These are phyloP conservation scores for Wickerhamomyces sp. DNA, from an alignment of 1,139 yeast genomes.

Conservation along the genomic window DNA sequence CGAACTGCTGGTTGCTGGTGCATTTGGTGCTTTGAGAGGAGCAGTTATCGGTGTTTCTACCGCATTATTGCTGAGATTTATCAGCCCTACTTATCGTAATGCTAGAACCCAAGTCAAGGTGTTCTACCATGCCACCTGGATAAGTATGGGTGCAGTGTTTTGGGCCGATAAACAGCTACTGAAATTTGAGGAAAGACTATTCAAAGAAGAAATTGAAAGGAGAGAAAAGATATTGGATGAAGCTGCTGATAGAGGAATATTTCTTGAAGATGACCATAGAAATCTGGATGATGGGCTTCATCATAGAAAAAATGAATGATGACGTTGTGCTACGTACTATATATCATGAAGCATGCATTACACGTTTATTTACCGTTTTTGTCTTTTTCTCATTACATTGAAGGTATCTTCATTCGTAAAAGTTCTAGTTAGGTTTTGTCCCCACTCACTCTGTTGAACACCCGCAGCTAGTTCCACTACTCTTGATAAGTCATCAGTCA, in stretches of 20 bases:
- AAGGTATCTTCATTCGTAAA: constrained; percentile 18
- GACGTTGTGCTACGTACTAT: not conserved
- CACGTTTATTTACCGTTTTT: not conserved
- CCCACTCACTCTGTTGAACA: constrained; percentile 23
- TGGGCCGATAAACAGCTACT: constrained; percentile 35
- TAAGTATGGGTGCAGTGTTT: constrained; percentile 34
- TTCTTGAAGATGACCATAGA: constrained; percentile 29
- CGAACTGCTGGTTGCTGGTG: constrained; percentile 31
- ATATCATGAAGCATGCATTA: not conserved
- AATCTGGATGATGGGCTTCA: constrained; percentile 8
- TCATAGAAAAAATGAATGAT: constrained; percentile 1
- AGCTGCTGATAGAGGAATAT: constrained; percentile 39
- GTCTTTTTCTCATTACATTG: constrained; percentile 5
- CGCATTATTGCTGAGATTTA: constrained; percentile 28
- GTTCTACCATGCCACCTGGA: constrained; percentile 36
- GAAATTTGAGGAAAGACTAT: constrained; percentile 29
- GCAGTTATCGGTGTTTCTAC: constrained; percentile 31
- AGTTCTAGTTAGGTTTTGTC: constrained; percentile 10
- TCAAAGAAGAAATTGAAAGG: constrained; percentile 28
- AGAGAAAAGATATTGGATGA: constrained; percentile 32
- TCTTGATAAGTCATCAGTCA: constrained; percentile 15
- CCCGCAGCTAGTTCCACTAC: constrained; percentile 19
- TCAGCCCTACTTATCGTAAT: constrained; percentile 29
- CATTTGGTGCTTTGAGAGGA: constrained; percentile 36
- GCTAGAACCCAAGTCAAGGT: constrained; percentile 35